phyloP scores from a whole-genome alignment of 73 alveolate species.

The Tetrahymena elliotti region DNA sequence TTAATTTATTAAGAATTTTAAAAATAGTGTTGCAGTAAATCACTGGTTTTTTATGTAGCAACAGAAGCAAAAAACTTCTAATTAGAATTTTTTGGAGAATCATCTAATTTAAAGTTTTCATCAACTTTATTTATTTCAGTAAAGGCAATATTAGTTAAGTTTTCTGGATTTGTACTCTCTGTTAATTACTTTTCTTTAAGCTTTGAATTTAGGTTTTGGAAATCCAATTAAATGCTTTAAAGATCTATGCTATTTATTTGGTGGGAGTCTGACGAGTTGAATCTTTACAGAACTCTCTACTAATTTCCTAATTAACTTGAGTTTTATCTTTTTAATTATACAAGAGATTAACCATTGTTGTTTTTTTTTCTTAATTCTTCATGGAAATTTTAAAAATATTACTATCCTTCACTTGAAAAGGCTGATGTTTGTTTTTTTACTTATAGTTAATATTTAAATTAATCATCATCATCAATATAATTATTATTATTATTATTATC shows the following conservation, averaged over 20 bases:
- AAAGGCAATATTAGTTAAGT: not conserved
- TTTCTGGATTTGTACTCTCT: not conserved
- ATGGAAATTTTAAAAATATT: not conserved
- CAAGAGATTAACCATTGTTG: not conserved
- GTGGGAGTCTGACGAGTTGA: too few relatives aligned
- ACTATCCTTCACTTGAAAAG: not conserved
- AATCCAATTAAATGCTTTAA: not conserved
- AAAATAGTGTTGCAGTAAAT: not conserved
- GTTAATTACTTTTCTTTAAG: not conserved
- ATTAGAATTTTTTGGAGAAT: not conserved
- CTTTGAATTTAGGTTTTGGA: too few relatives aligned
- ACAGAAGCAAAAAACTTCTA: not conserved
- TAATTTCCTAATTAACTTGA: not conserved
- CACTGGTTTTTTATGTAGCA: not conserved
- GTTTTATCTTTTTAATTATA: not conserved
- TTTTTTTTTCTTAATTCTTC: not conserved
- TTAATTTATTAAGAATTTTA: not conserved
- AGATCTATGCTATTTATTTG: too few relatives aligned
- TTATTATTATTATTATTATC: too few relatives aligned
- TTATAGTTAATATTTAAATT: too few relatives aligned
- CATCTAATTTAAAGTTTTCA: not conserved
- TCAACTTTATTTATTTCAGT: not conserved
- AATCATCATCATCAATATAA: too few relatives aligned
- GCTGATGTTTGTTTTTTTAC: not conserved
- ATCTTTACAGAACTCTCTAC: not conserved